These are phyloP conservation scores for Candida oleophila DNA, from an alignment of 805 yeast genomes.

Conservation along the genomic window DNA sequence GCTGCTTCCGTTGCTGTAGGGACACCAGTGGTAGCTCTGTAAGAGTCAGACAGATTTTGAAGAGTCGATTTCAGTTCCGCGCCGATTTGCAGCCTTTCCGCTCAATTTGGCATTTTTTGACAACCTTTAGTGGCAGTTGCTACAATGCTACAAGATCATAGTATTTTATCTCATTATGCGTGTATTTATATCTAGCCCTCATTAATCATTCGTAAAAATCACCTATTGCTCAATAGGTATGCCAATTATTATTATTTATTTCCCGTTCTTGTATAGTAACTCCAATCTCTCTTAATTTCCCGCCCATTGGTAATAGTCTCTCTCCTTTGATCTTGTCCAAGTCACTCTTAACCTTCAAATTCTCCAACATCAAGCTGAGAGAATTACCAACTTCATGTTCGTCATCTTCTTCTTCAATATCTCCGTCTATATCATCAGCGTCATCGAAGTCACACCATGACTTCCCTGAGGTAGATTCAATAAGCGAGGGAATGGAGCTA, in stretches of 20 bases:
- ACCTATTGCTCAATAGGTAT: slow-evolving; percentile 6
- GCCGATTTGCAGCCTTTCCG: no score
- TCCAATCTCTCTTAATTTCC: slow-evolving; percentile 3
- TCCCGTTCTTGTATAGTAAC: slow-evolving; percentile 8
- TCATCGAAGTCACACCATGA: slow-evolving; percentile 37
- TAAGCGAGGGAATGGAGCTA: slow-evolving; percentile 25
- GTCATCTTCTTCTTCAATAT: neutral
- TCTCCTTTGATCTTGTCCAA: slow-evolving; percentile 1
- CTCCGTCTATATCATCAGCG: slow-evolving; percentile 15
- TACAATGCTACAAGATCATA: no score
- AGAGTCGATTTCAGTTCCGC: no score
- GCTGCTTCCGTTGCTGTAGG: no score
- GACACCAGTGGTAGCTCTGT: no score
- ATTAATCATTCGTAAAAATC: slow-evolving; percentile 4
- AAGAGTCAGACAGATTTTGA: no score
- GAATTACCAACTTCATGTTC: neutral
- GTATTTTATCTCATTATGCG: neutral
- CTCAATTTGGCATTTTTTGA: no score
- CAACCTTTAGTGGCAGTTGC: no score
- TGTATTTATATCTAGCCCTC: neutral
- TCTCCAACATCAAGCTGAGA: slow-evolving; percentile 5
- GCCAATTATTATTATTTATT: slow-evolving; percentile 9
- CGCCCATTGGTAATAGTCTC: neutral
- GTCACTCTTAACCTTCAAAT: neutral
- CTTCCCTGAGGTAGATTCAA: slow-evolving; percentile 30